phyloP scores from a whole-genome alignment of 2,329 filamentous ascomycete genomes.

The Hypoxylon sp. region DNA sequence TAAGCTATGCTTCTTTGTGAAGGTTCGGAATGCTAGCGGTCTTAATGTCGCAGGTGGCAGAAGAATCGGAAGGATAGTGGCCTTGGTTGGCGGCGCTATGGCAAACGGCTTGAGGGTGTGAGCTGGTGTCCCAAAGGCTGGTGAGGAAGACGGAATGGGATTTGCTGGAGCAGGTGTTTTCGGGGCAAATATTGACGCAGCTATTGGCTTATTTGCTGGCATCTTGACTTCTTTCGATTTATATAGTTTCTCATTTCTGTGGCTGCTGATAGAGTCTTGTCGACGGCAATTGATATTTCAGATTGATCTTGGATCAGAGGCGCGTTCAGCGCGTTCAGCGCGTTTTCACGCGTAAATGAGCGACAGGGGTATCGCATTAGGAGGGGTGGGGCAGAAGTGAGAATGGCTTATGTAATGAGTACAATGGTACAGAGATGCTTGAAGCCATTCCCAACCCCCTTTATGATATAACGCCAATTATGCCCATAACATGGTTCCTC shows the following conservation, averaged over 20 bases:
- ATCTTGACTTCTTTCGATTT: constrained; percentile 37
- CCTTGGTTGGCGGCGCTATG: constrained; percentile 62
- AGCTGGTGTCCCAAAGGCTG: constrained; percentile 87
- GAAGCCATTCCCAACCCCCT: not conserved
- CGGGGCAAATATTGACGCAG: constrained; percentile 56
- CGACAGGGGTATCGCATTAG: constrained; percentile 22
- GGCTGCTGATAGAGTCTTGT: not conserved
- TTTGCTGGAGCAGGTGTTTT: constrained; percentile 59
- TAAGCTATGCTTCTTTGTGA: constrained; percentile 97
- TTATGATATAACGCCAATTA: not conserved
- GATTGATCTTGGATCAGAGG: constrained; percentile 30
- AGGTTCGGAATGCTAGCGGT: constrained; percentile 92
- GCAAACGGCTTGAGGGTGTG: constrained; percentile 79
- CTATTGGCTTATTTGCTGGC: constrained; percentile 47
- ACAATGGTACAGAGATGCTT: not conserved
- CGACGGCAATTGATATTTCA: constrained; percentile 18
- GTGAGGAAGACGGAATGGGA: constrained; percentile 86
- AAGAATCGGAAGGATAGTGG: constrained; percentile 85
- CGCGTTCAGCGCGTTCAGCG: constrained; percentile 46
- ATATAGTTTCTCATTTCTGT: constrained; percentile 9
- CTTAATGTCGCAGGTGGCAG: constrained; percentile 88
- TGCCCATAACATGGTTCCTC: not conserved
- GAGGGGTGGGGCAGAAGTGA: constrained; percentile 10
- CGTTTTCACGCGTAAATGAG: constrained; percentile 49
- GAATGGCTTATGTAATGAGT: not conserved